A percentile compares a stretch with the other conserved stretches of the same genome.
phyloP scores from a whole-genome alignment of 106 monocot genomes.

The Chionographis japonica region DNA sequence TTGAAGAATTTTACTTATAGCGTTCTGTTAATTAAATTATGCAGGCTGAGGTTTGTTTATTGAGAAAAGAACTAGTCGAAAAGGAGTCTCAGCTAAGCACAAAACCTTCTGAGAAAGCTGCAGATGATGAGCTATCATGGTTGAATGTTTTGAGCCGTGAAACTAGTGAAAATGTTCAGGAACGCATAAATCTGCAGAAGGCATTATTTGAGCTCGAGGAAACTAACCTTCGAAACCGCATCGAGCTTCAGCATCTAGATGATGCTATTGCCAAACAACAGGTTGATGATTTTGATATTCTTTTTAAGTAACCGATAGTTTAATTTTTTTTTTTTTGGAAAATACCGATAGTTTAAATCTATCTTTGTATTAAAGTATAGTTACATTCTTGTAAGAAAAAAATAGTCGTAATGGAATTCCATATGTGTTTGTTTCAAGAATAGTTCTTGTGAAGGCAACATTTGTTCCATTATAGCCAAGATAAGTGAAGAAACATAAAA shows the following conservation, averaged over 20 bases:
- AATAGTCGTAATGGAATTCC: no score
- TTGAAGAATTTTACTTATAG: not conserved
- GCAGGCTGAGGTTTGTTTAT: constrained; percentile 75
- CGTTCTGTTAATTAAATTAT: constrained; percentile 8
- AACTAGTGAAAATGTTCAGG: constrained; percentile 97
- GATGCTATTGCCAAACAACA: constrained; percentile 83
- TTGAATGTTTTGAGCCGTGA: constrained; percentile 82
- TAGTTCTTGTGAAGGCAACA: no score
- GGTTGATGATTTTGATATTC: constrained; percentile 25
- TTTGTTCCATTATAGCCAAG: no score
- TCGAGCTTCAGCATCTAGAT: constrained; percentile 87
- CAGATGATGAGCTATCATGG: constrained; percentile 88
- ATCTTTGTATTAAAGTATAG: not conserved
- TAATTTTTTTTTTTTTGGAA: not conserved
- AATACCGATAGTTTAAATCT: not conserved
- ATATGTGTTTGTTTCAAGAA: no score
- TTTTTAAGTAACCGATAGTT: not conserved
- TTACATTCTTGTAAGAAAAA: no score
- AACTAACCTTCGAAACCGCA: constrained; percentile 84
- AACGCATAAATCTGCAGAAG: constrained; percentile 94
- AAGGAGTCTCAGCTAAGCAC: constrained; percentile 79
- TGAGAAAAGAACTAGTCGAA: constrained; percentile 86
- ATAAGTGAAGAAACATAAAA: no score
- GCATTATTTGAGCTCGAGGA: constrained; percentile 96
- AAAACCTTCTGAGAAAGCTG: constrained; percentile 63